Evolutionary conservation across 768 basidiomycete genomes (phyloP).

Genomic region (Suillus ampliporus): DNA sequence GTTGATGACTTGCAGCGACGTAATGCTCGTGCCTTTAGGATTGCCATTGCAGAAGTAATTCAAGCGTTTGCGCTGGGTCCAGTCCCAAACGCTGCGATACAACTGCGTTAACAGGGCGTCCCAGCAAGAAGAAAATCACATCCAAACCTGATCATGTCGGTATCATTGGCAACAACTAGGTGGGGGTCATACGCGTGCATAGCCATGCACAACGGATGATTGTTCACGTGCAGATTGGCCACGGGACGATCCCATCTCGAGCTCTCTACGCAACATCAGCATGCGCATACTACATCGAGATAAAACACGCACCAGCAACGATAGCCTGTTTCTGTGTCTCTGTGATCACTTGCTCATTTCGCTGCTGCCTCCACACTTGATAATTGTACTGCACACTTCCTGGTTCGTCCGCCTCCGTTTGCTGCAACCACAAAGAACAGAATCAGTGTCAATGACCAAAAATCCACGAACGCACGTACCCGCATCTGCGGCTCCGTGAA

Average conservation of each 20-base stretch:
- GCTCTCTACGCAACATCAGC: constrained; percentile 46
- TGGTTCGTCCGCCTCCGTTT: constrained; percentile 94
- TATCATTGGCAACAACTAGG: constrained; percentile 83
- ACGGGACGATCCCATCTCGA: constrained; percentile 78
- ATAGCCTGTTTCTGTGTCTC: constrained; percentile 74
- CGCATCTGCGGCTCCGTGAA: constrained; percentile 99
- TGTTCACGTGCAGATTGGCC: constrained; percentile 61
- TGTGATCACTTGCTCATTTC: constrained; percentile 80
- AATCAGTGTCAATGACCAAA: constrained; percentile 16
- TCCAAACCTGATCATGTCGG: constrained; percentile 79
- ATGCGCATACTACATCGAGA: background rate
- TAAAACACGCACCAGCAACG: constrained; percentile 65
- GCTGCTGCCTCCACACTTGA: constrained; percentile 91
- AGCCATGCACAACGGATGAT: constrained; percentile 74
- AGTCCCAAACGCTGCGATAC: constrained; percentile 84
- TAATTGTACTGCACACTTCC: constrained; percentile 94
- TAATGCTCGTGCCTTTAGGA: constrained; percentile 79
- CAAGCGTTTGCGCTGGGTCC: constrained; percentile 80
- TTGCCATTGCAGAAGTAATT: constrained; percentile 92
- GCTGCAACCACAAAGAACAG: constrained; percentile 48
- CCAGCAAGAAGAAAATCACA: constrained; percentile 20
- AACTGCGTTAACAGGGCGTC: constrained; percentile 10
- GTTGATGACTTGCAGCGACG: constrained; percentile 91
- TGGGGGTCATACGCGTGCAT: constrained; percentile 96
- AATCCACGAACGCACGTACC: constrained; percentile 50